These are phyloP conservation scores for Candida freyschussii DNA, from an alignment of 1,139 yeast species.

Conservation along the genomic window DNA sequence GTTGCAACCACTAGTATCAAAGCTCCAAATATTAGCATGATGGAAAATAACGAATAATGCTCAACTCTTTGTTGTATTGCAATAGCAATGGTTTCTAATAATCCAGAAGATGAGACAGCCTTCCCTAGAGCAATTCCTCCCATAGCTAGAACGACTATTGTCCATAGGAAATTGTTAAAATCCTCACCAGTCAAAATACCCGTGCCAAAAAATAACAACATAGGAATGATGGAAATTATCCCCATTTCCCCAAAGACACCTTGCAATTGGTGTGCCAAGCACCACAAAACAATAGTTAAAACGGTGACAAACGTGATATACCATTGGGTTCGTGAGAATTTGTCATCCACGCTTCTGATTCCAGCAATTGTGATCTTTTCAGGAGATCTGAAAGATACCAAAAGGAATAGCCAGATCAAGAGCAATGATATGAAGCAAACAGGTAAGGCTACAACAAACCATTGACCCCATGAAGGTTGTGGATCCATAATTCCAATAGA, in stretches of 20 bases:
- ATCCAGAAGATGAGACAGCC: slow-evolving; percentile 85
- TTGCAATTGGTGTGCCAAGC: slow-evolving; percentile 66
- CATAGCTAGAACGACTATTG: slow-evolving; percentile 89
- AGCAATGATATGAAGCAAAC: slow-evolving; percentile 60
- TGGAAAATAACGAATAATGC: slow-evolving; percentile 60
- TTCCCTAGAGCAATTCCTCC: slow-evolving; percentile 94
- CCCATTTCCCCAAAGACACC: slow-evolving; percentile 85
- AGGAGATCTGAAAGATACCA: slow-evolving; percentile 62
- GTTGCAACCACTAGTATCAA: slow-evolving; percentile 82
- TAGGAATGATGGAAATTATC: slow-evolving; percentile 78
- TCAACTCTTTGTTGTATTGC: slow-evolving; percentile 58
- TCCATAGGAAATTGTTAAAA: slow-evolving; percentile 91
- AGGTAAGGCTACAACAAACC: slow-evolving; percentile 87
- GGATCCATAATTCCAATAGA: slow-evolving; percentile 87
- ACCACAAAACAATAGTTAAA: slow-evolving; percentile 78
- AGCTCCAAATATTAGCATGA: slow-evolving; percentile 71
- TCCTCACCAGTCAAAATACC: slow-evolving; percentile 81
- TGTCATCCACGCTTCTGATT: slow-evolving; percentile 53
- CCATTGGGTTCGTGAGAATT: slow-evolving; percentile 66
- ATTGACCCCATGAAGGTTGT: slow-evolving; percentile 88
- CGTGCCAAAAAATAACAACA: slow-evolving; percentile 80
- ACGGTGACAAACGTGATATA: slow-evolving; percentile 64
- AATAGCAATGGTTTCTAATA: slow-evolving; percentile 70
- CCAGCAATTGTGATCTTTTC: slow-evolving; percentile 48
- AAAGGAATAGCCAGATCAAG: slow-evolving; percentile 65